Conservation (phyloP, 441 rosid genomes). For the Daphne laureola region DNA sequence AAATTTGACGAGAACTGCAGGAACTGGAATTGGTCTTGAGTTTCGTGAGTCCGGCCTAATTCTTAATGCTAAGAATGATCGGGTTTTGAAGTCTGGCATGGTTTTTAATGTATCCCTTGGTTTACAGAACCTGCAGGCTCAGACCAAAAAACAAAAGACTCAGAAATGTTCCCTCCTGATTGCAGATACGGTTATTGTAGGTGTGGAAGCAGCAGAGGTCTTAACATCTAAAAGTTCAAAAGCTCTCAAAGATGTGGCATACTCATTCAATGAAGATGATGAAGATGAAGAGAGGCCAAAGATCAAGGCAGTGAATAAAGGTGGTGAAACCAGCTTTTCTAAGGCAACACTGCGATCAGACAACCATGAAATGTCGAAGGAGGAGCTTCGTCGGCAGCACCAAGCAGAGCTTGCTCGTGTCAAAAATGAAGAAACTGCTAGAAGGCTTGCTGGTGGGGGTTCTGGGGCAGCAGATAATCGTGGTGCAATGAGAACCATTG, state of each 20-base stretch:
- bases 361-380: constrained; percentile 71
- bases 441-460: constrained; percentile 79
- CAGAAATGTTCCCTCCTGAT: constrained; percentile 53
- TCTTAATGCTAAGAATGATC: constrained; percentile 73
- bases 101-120: constrained; percentile 78
- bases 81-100: constrained; percentile 51
- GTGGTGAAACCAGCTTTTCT: constrained; percentile 25
- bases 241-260: constrained; percentile 74
- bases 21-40: constrained; percentile 89
- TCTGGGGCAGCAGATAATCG: constrained; percentile 49
- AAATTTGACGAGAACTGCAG: constrained; percentile 72
- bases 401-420: constrained; percentile 93
- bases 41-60: constrained; percentile 76
- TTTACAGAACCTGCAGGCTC: constrained; percentile 68
- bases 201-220: constrained; percentile 43
- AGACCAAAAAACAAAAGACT: constrained; percentile 45
- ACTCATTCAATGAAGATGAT: constrained; percentile 75
- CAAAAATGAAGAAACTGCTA: constrained; percentile 84
- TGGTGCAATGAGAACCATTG: constrained; percentile 29
- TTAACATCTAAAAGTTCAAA: constrained; percentile 59
- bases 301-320: constrained; percentile 29
- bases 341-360: constrained; percentile 86
- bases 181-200: constrained; percentile 78
- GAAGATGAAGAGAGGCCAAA: constrained; percentile 54
- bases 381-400: constrained; percentile 85